phyloP scores from a whole-genome alignment of 179 eudicot species.

The Drosera spatulata region DNA sequence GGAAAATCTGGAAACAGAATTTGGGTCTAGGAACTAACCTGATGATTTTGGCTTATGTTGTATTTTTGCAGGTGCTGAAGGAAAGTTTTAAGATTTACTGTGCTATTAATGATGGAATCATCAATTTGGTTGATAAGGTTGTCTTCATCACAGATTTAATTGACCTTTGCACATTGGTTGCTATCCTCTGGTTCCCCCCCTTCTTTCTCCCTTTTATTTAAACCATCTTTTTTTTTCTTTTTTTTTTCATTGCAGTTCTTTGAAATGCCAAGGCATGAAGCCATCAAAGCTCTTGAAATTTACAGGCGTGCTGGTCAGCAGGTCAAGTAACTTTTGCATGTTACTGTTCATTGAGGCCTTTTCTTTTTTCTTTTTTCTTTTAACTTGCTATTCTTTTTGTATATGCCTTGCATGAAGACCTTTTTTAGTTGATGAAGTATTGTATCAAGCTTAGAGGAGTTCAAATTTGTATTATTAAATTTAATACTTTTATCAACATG shows the following conservation, averaged over 20 bases:
- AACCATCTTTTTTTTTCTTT: not conserved
- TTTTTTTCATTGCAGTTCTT: slow-evolving; percentile 50
- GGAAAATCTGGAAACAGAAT: too few relatives aligned
- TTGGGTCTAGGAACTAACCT: not conserved
- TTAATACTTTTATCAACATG: too few relatives aligned
- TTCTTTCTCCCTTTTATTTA: not conserved
- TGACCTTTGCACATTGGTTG: not conserved
- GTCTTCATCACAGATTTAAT: slow-evolving; percentile 1
- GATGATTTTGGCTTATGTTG: not conserved
- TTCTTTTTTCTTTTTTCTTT: not conserved
- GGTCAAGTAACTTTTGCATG: slow-evolving; percentile 22
- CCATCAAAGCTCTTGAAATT: slow-evolving; percentile 74
- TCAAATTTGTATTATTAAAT: too few relatives aligned
- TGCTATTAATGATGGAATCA: slow-evolving; percentile 87
- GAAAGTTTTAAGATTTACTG: slow-evolving; percentile 93
- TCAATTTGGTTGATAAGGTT: slow-evolving; percentile 86
- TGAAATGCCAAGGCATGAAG: slow-evolving; percentile 98
- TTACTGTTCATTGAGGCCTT: not conserved
- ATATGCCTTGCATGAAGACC: too few relatives aligned
- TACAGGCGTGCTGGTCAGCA: slow-evolving; percentile 92
- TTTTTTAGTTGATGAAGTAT: too few relatives aligned
- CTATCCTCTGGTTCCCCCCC: too few relatives aligned
- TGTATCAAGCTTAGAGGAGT: too few relatives aligned
- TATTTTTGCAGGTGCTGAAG: slow-evolving; percentile 57
- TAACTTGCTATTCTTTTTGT: too few relatives aligned